Conservation (phyloP, 2,329 filamentous ascomycete genomes). For the Paraconiothyrium brasiliense region DNA sequence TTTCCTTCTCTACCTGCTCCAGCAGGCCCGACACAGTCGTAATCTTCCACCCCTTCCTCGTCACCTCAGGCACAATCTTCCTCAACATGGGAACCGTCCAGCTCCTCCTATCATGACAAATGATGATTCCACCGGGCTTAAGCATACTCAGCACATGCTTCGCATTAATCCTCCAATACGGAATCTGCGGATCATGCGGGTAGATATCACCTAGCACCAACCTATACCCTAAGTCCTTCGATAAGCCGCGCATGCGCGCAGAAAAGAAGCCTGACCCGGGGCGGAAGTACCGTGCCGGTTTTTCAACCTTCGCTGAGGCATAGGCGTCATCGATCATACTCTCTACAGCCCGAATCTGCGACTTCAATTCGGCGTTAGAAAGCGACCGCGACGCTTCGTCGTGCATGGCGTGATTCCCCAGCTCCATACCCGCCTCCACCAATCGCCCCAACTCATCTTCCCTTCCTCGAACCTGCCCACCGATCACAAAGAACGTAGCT, state of each 20-base stretch:
- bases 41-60: conserved; percentile 72
- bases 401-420: conserved; percentile 89
- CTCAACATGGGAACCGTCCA: conserved; percentile 85
- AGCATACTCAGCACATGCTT: conserved; percentile 83
- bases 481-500: conserved; percentile 91
- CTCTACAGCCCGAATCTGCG: conserved; percentile 73
- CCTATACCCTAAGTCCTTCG: conserved; percentile 70
- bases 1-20: conserved; percentile 35
- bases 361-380: conserved; percentile 64
- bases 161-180: conserved; percentile 74
- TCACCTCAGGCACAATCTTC: conserved; percentile 76
- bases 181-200: conserved; percentile 89
- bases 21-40: conserved; percentile 77
- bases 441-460: conserved; percentile 60
- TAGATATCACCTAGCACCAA: conserved; percentile 87
- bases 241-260: conserved; percentile 69
- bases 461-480: conserved; percentile 72
- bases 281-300: conserved; percentile 74
- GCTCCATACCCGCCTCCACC: conserved; percentile 64
- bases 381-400: conserved; percentile 79
- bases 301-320: conserved; percentile 40
- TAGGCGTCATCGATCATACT: conserved; percentile 68
- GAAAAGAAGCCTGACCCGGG: conserved; percentile 88
- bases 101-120: conserved; percentile 84
- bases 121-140: conserved; percentile 78